Evolutionary conservation across 2,329 filamentous ascomycete species (phyloP).

Genomic region (Leptographium lundbergii): DNA sequence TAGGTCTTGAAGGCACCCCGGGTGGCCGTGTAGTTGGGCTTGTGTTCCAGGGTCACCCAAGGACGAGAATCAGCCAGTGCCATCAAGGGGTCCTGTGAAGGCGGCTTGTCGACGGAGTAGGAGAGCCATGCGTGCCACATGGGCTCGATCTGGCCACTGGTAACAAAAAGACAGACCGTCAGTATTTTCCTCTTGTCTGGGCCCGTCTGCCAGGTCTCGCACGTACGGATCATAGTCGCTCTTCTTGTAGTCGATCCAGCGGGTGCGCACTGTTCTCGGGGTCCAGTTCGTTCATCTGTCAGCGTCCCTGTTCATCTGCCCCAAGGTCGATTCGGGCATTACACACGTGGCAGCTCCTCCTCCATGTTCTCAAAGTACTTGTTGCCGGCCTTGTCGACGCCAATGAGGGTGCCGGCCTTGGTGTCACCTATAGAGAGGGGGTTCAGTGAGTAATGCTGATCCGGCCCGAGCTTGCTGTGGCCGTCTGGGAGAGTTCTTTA

Average conservation of each 20-base stretch:
- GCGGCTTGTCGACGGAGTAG: conserved; percentile 81
- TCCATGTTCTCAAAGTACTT: conserved; percentile 94
- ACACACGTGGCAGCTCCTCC: conserved; percentile 80
- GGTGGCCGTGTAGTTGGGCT: conserved; percentile 62
- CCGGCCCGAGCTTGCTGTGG: neutral
- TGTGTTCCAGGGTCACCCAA: conserved; percentile 64
- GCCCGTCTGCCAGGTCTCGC: neutral
- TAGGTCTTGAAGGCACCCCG: conserved; percentile 84
- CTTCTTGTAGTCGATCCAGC: conserved; percentile 96
- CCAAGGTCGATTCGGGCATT: neutral
- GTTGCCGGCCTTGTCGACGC: conserved; percentile 83
- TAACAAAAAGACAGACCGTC: neutral
- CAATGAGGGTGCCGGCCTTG: conserved; percentile 80
- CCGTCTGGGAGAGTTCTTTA: neutral
- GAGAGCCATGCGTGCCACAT: conserved; percentile 98
- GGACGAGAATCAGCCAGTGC: conserved; percentile 38
- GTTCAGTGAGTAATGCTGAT: neutral
- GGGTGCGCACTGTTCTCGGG: conserved; percentile 58
- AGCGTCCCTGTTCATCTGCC: neutral
- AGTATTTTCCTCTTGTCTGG: neutral
- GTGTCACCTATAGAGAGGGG: conserved; percentile 60
- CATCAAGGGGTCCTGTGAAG: conserved; percentile 60
- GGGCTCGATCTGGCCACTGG: conserved; percentile 72
- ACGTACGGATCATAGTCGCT: conserved; percentile 67
- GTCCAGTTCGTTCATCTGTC: neutral